Percentiles rank a stretch among this genome's conserved stretches.
Conservation (phyloP, 2,329 filamentous ascomycete species). For the Diaporthe nobilis region DNA sequence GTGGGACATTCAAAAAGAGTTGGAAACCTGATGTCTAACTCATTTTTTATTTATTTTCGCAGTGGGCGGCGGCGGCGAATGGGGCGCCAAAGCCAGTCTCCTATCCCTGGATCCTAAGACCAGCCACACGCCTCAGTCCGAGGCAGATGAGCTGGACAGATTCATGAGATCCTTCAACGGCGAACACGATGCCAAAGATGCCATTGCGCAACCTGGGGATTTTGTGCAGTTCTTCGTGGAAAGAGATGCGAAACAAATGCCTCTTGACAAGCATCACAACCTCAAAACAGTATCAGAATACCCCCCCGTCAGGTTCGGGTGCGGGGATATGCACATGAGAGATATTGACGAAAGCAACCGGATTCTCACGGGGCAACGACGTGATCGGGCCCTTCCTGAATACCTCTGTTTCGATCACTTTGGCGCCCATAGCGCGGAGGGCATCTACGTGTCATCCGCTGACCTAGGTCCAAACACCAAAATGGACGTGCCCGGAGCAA, state of each 20-base stretch:
- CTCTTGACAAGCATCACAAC: neutral
- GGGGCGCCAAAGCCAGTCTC: constrained; percentile 85
- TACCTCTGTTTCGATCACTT: constrained; percentile 34
- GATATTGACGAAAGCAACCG: constrained; percentile 5
- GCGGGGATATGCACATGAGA: constrained; percentile 32
- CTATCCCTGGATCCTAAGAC: constrained; percentile 82
- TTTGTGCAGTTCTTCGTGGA: constrained; percentile 75
- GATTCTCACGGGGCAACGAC: neutral
- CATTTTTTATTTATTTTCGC: constrained; percentile 43
- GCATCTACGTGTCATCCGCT: constrained; percentile 31
- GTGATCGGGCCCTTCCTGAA: neutral
- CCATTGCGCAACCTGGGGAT: constrained; percentile 74
- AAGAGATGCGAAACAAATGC: constrained; percentile 48
- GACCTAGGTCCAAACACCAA: constrained; percentile 44
- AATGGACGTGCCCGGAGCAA: constrained; percentile 42
- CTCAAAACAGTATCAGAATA: constrained; percentile 35
- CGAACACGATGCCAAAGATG: constrained; percentile 56
- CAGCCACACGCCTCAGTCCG: constrained; percentile 58
- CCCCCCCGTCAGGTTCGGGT: constrained; percentile 29
- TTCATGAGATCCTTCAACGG: constrained; percentile 66
- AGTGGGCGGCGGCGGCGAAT: constrained; percentile 87
- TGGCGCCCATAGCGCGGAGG: constrained; percentile 40
- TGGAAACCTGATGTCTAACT: neutral
- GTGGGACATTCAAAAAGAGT: neutral
- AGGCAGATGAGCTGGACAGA: constrained; percentile 66